These are phyloP conservation scores for Aspergillus biplanus DNA, from an alignment of 495 filamentous ascomycete species.

Conservation along the genomic window DNA sequence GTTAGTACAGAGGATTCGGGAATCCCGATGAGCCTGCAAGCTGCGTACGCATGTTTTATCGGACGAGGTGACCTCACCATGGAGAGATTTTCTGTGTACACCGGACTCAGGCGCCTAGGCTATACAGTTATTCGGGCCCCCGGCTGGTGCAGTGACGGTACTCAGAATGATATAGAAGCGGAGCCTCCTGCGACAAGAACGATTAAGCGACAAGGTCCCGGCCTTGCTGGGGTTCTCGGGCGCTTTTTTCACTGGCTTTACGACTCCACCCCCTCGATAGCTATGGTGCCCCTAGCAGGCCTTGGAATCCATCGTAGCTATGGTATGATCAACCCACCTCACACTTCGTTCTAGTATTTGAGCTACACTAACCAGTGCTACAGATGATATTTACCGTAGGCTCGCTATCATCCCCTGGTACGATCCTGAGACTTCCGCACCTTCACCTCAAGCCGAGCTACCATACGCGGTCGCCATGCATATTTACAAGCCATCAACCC, in stretches of 20 bases:
- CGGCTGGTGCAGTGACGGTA: slow-evolving; percentile 41
- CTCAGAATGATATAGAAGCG: background rate
- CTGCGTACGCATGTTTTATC: slow-evolving; percentile 80
- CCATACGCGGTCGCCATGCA: slow-evolving; percentile 76
- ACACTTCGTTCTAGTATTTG: background rate
- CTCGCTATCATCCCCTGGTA: slow-evolving; percentile 76
- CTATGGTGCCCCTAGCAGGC: slow-evolving; percentile 69
- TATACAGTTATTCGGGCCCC: slow-evolving; percentile 77
- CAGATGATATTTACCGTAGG: slow-evolving; percentile 71
- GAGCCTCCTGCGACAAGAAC: background rate
- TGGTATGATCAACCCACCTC: slow-evolving; percentile 34
- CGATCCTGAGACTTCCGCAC: slow-evolving; percentile 50
- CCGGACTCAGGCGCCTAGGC: slow-evolving; percentile 78
- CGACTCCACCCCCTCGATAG: slow-evolving; percentile 32
- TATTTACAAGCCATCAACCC: slow-evolving; percentile 75
- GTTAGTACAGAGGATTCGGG: slow-evolving; percentile 53
- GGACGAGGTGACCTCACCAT: slow-evolving; percentile 66
- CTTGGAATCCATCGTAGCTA: slow-evolving; percentile 83
- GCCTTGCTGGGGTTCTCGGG: slow-evolving; percentile 38
- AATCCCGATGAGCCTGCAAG: slow-evolving; percentile 85
- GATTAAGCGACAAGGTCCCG: slow-evolving; percentile 26
- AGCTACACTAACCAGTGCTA: slow-evolving; percentile 6
- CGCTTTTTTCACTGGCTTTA: slow-evolving; percentile 42
- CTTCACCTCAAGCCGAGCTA: slow-evolving; percentile 25
- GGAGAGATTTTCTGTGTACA: slow-evolving; percentile 87